phyloP scores from a whole-genome alignment of 768 basidiomycete genomes.

The Calocybe cyanea region DNA sequence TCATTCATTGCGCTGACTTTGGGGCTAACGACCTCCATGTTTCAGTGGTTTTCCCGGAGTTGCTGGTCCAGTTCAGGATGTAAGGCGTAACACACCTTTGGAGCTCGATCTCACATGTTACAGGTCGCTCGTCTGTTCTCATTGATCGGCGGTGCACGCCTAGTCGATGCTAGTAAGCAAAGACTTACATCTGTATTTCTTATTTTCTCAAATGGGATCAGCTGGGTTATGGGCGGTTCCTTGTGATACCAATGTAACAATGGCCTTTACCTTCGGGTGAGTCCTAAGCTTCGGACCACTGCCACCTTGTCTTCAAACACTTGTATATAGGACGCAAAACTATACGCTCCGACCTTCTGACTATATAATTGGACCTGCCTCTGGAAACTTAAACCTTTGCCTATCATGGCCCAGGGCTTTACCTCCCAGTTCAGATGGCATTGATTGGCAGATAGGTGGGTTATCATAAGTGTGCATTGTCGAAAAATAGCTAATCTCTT shows the following conservation, averaged over 20 bases:
- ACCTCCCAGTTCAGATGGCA: slow-evolving; percentile 64
- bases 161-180: slow-evolving; percentile 57
- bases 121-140: slow-evolving; percentile 68
- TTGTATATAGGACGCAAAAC: slow-evolving; percentile 32
- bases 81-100: slow-evolving; percentile 24
- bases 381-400: slow-evolving; percentile 63
- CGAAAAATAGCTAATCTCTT: too few species aligned
- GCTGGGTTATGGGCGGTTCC: slow-evolving; percentile 77
- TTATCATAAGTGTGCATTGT: slow-evolving; percentile 1
- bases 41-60: slow-evolving; percentile 66
- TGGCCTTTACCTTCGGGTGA: slow-evolving; percentile 71
- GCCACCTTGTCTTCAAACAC: too few species aligned
- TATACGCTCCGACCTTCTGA: slow-evolving; percentile 72
- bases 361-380: slow-evolving; percentile 69
- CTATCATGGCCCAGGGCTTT: slow-evolving; percentile 70
- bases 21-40: neutral
- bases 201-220: slow-evolving; percentile 13
- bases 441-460: slow-evolving; percentile 81
- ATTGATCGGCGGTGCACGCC: slow-evolving; percentile 58
- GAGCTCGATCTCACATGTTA: slow-evolving; percentile 4
- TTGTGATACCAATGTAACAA: slow-evolving; percentile 53
- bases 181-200: neutral
- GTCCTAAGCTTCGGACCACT: slow-evolving; percentile 9
- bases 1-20: slow-evolving; percentile 1
- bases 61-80: slow-evolving; percentile 77